A percentile compares a stretch with the other conserved stretches of the same genome.
phyloP scores from a whole-genome alignment of 495 filamentous ascomycete species.

The Penicillium ochrochloron region DNA sequence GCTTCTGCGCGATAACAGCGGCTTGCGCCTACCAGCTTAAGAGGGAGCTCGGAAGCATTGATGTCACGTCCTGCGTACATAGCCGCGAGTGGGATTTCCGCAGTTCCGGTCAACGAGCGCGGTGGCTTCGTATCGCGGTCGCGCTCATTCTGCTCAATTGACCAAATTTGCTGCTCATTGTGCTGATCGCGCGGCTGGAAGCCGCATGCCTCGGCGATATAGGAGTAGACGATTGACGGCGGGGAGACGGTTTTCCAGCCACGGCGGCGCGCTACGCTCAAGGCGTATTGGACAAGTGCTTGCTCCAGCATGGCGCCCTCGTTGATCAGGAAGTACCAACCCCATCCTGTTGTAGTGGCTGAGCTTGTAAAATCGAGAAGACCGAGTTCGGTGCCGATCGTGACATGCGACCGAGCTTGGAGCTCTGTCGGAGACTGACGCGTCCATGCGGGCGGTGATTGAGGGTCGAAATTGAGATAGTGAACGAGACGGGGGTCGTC shows the following conservation, averaged over 20 bases:
- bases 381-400: slow-evolving; percentile 78
- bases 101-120: slow-evolving; percentile 79
- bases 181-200: slow-evolving; percentile 91
- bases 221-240: slow-evolving; percentile 88
- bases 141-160: slow-evolving; percentile 68
- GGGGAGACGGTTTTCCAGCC: slow-evolving; percentile 81
- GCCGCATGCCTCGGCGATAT: slow-evolving; percentile 87
- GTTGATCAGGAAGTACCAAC: slow-evolving; percentile 93
- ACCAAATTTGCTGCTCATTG: slow-evolving; percentile 90
- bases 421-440: slow-evolving; percentile 52
- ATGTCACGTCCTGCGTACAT: slow-evolving; percentile 81
- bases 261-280: slow-evolving; percentile 66
- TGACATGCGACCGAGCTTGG: slow-evolving; percentile 67
- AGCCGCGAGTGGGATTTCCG: slow-evolving; percentile 91
- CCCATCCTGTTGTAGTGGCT: slow-evolving; percentile 83
- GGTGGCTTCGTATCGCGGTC: slow-evolving; percentile 61
- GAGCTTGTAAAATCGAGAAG: slow-evolving; percentile 86
- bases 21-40: slow-evolving; percentile 80
- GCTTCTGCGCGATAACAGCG: slow-evolving; percentile 95
- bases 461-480: slow-evolving; percentile 77
- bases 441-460: slow-evolving; percentile 53
- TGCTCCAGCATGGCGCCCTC: slow-evolving; percentile 91
- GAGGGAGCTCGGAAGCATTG: slow-evolving; percentile 64
- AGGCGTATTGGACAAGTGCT: slow-evolving; percentile 84
- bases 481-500: slow-evolving; percentile 59